These are phyloP conservation scores for Russula sp. DNA, from an alignment of 768 basidiomycete genomes.

Conservation along the genomic window DNA sequence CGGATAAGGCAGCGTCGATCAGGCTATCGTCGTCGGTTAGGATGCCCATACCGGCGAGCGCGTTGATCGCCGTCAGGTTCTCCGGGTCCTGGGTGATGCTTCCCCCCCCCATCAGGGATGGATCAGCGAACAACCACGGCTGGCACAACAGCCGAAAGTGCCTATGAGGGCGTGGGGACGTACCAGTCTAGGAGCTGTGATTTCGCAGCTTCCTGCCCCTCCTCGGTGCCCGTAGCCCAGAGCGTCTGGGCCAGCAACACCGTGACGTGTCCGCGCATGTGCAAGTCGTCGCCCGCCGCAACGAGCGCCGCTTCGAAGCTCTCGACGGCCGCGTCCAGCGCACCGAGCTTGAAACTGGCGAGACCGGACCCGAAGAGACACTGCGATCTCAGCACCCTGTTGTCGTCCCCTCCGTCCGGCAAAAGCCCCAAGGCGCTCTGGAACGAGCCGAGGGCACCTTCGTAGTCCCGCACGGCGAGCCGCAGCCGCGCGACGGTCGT, in stretches of 20 bases:
- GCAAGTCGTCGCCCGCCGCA: constrained; percentile 42
- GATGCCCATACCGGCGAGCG: constrained; percentile 86
- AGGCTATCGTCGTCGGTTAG: constrained; percentile 71
- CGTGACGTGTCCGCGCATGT: constrained; percentile 58
- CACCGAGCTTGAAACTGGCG: constrained; percentile 58
- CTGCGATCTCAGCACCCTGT: constrained; percentile 48
- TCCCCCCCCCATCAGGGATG: constrained; percentile 2
- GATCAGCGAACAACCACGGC: neutral
- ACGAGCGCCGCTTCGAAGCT: constrained; percentile 63
- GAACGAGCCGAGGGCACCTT: constrained; percentile 60
- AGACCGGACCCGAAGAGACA: constrained; percentile 67
- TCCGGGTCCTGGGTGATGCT: constrained; percentile 77
- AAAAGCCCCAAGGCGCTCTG: constrained; percentile 69
- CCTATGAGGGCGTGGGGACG: constrained; percentile 22
- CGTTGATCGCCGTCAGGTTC: constrained; percentile 75
- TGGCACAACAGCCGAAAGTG: neutral
- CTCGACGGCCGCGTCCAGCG: constrained; percentile 56
- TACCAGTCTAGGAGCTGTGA: constrained; percentile 78
- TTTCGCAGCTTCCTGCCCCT: constrained; percentile 73
- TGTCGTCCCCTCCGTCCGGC: constrained; percentile 36
- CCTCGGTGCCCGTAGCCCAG: constrained; percentile 76
- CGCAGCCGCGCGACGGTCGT: constrained; percentile 73
- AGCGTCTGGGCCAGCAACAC: constrained; percentile 81
- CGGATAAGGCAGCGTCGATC: constrained; percentile 80
- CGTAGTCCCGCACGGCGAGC: constrained; percentile 53